Base-by-base conservation (phyloP, 257 asterid species). In the Cruciata laevipes region DNA sequence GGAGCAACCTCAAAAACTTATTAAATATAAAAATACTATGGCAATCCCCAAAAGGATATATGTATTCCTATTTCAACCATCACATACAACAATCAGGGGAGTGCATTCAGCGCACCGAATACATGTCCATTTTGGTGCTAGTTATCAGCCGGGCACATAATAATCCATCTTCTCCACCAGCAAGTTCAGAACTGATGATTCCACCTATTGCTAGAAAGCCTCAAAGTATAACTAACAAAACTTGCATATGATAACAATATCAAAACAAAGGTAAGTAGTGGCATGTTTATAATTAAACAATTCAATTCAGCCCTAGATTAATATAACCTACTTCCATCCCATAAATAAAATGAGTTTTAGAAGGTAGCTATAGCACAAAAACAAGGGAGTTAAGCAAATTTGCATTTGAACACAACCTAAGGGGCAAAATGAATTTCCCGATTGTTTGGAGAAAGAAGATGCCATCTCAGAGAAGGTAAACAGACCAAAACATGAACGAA, bases 131-230 rank as follows among this genome's bases (percentile, higher is more conserved):
- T 66, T 51, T 0, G 6, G 13, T 27, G 32, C 30, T 11, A 49
- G 32, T 52, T 4, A 67, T 84, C 81, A 89, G 51, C 97, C 98
- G 30, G 97, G 84, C 42, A 92, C 95, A 74, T 75, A 92, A 63
- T 84, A 92, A 73, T 92, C 98, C 98, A 92, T 92, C 83, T 83
- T 86, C 61, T 92, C 97, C 71, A 89, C 96, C 0, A 97, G 82
- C 68, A 92, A 83, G 74, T 92, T 92, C 83, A 89, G 78, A 25
- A 86, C 90, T 27, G 98, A 86, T 10, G 91, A 81, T 68, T 85
- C 98, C 69, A 81, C 97, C 98, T 89, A 72, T 32, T 58, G 47
- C 40, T 52, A 32, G 53, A 63, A 61, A 61, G 44, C 25, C 18
- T 35, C 4, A 4, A 6, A 24, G 32, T 47, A n/a, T 9, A 66